Evolutionary conservation across 139 green algal species (phyloP), one percentile per base, ranked within the genome.

Genomic region (Chlamydomonas incerta): DNA sequence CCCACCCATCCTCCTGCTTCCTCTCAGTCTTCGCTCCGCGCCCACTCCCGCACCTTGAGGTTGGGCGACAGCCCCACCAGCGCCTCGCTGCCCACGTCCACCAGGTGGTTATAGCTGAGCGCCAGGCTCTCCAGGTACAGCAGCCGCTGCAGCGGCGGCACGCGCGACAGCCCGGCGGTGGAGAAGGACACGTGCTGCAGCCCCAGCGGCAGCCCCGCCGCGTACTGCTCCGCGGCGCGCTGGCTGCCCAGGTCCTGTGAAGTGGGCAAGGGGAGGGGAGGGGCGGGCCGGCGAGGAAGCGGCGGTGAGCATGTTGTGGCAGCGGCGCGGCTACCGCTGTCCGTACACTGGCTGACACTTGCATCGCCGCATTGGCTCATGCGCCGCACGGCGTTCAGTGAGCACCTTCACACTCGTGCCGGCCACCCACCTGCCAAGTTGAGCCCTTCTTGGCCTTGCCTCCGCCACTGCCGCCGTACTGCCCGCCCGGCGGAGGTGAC

Each of bases 181-280:
- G 82, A 89, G 72, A 91, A 91, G 62, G 65, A 83, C 29, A 91
- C 63, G 37, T 86, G 82, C 37, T 87, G 46, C 20, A 85, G 46
- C 15, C 82, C 88, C 9, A 73, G 71, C 13, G 82, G 82, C 29
- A 91, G 74, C 20, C 55, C 34, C 33, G 73, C 73, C 34, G 87
- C 83, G 77, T 91, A 91, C 52, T 87, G 69, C 50, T 83, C 76
- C 31, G 88, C 88, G 5, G 88, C 82, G 15, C 66, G 57, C 63
- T 87, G 52, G 55, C 68, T 85, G 60, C 88, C 88, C 77, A 91
- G 57, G 34, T 91, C 88, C 62, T 91, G 87, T 50, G 41, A n/a
- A n/a, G n/a, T n/a, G n/a, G n/a, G n/a, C n/a, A n/a, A n/a, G n/a
- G n/a, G n/a, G n/a, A n/a, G n/a, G n/a, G n/a, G n/a, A n/a, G n/a